A percentile compares a stretch with the other conserved stretches of the same genome.
Conservation (phyloP, 2,329 filamentous ascomycete genomes). For the Fusarium xylarioides region DNA sequence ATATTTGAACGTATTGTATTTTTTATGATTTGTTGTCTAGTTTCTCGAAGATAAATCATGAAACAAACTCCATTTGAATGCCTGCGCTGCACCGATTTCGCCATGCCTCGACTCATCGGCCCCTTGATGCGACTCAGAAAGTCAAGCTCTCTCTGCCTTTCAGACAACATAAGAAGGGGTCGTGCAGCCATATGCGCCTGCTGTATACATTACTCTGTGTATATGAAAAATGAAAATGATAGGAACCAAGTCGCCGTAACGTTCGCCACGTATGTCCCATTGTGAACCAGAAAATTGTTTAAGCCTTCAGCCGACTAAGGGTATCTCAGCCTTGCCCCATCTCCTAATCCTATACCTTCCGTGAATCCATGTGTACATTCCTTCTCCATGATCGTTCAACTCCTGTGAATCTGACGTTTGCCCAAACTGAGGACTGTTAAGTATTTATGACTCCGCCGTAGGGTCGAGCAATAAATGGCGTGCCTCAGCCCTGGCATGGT, state of each 20-base stretch:
- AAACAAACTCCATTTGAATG: conserved; percentile 34
- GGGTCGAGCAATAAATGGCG: conserved; percentile 37
- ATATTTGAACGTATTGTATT: conserved; percentile 26
- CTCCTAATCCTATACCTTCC: conserved; percentile 17
- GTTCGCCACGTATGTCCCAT: conserved; percentile 28
- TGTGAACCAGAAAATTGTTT: conserved; percentile 46
- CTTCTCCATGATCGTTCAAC: conserved; percentile 12
- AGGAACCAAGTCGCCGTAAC: conserved; percentile 22
- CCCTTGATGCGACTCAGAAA: conserved; percentile 17
- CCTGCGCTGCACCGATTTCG: conserved; percentile 22
- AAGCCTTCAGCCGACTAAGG: conserved; percentile 49
- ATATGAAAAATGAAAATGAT: conserved; percentile 28
- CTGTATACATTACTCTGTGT: conserved; percentile 19
- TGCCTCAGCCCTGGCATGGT: conserved; percentile 54
- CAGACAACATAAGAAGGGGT: conserved; percentile 17
- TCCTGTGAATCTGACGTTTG: conserved; percentile 11
- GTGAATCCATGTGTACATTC: conserved; percentile 30
- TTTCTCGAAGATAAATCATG: conserved; percentile 21
- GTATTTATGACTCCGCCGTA: conserved; percentile 24
- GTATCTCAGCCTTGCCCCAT: conserved; percentile 47
- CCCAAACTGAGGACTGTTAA: neutral
- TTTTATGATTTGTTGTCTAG: conserved; percentile 35
- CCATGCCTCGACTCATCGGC: conserved; percentile 16
- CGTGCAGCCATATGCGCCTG: conserved; percentile 28
- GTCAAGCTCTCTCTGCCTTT: conserved; percentile 6